Conservation (phyloP, 805 yeast species). For the Diddensiella caesifluorescens region DNA sequence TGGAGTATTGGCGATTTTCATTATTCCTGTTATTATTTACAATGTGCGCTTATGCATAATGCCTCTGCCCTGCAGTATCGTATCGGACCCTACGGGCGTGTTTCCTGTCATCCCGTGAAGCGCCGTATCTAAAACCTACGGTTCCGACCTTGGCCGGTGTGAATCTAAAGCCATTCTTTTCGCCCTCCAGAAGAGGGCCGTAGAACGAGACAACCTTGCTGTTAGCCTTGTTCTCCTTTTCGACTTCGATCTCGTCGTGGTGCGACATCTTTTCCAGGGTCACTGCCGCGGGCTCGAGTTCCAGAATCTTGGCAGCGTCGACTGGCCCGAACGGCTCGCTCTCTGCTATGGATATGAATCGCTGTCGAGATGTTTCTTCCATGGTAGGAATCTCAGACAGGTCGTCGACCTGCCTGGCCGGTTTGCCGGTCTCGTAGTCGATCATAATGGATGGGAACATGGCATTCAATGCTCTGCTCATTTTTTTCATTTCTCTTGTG, state of each 20-base stretch:
- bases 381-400: conserved; percentile 94
- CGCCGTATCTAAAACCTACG: conserved; percentile 91
- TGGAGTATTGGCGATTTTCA: not conserved
- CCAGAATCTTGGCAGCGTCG: conserved; percentile 84
- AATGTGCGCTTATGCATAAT: conserved; percentile 24
- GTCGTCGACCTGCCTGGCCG: conserved; percentile 52
- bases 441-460: conserved; percentile 58
- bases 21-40: too few relatives aligned
- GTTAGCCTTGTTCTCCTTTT: conserved; percentile 25
- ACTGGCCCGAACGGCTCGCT: conserved; percentile 93
- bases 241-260: conserved; percentile 33
- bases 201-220: conserved; percentile 33
- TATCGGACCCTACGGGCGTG: conserved; percentile 53
- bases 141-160: conserved; percentile 72
- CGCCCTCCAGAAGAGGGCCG: conserved; percentile 63
- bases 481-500: conserved; percentile 50
- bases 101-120: conserved; percentile 80
- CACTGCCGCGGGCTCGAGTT: conserved; percentile 79
- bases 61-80: conserved; percentile 20
- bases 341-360: conserved; percentile 86
- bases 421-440: conserved; percentile 22
- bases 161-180: conserved; percentile 66
- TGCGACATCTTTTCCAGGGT: conserved; percentile 62
- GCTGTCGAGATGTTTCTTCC: conserved; percentile 68
- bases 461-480: conserved; percentile 59